Percentiles rank a stretch among this genome's conserved stretches.
phyloP scores from a whole-genome alignment of 2,329 filamentous ascomycete genomes.

The Coniella vitis region DNA sequence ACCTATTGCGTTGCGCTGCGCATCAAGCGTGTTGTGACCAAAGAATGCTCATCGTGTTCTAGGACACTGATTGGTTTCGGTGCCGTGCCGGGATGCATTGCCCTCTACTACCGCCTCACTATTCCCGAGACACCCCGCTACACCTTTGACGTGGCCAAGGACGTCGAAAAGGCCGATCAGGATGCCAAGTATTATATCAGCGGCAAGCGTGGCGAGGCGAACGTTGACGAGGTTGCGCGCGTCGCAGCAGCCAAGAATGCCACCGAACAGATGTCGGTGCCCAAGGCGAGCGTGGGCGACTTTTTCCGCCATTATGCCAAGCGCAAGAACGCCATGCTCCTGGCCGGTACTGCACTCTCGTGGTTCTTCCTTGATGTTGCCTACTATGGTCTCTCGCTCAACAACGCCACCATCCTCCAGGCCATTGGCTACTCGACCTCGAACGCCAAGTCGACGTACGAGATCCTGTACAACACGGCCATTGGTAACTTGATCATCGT shows the following conservation, averaged over 20 bases:
- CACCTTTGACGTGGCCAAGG: conserved; percentile 73
- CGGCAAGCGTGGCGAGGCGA: conserved; percentile 52
- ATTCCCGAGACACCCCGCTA: conserved; percentile 86
- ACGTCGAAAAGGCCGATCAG: conserved; percentile 65
- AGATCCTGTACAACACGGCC: conserved; percentile 66
- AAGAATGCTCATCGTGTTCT: neutral
- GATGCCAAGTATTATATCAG: conserved; percentile 70
- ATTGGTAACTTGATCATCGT: conserved; percentile 75
- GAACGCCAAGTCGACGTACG: conserved; percentile 36
- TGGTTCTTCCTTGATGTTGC: conserved; percentile 69
- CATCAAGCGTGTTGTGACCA: no score
- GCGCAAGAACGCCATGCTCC: conserved; percentile 64
- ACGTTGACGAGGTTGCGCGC: conserved; percentile 61
- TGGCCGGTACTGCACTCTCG: conserved; percentile 63
- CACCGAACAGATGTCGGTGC: conserved; percentile 49
- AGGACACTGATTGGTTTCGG: conserved; percentile 70
- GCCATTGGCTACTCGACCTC: conserved; percentile 63
- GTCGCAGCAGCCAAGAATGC: conserved; percentile 49
- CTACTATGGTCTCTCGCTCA: conserved; percentile 65
- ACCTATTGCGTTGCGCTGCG: no score
- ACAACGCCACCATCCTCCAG: conserved; percentile 65
- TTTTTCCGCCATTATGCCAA: conserved; percentile 65
- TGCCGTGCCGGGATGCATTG: conserved; percentile 71
- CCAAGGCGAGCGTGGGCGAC: conserved; percentile 66
- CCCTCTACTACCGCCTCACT: conserved; percentile 71